Conservation (phyloP, 331 rosid species). For the Spiraea crenata region DNA sequence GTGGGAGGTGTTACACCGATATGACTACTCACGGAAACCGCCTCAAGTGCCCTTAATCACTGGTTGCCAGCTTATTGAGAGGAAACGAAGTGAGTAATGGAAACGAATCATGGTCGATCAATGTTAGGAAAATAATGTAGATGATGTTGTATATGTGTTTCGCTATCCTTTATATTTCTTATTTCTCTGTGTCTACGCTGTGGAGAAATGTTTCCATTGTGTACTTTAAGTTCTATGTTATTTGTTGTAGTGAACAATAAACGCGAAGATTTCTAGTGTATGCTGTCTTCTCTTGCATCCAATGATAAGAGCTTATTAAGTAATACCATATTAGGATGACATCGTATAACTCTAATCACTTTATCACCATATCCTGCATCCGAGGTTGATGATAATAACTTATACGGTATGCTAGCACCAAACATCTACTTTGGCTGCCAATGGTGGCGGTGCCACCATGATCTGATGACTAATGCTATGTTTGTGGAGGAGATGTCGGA, state of each 20-base stretch:
- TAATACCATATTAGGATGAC: too few species aligned
- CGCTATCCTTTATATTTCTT: not conserved
- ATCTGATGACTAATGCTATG: conserved; percentile 68
- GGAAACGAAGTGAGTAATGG: not conserved
- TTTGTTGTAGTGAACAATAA: too few species aligned
- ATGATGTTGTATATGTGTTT: not conserved
- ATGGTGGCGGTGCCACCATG: conserved; percentile 67
- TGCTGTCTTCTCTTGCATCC: too few species aligned
- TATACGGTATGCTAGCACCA: too few species aligned
- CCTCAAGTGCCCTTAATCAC: conserved; percentile 62
- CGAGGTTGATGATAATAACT: too few species aligned
- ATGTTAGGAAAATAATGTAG: too few species aligned
- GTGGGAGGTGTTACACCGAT: conserved; percentile 70
- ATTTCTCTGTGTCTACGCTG: too few species aligned
- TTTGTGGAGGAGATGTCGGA: conserved; percentile 60
- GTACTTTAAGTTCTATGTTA: not conserved
- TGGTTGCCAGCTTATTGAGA: not conserved
- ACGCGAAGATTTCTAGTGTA: too few species aligned
- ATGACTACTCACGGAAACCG: conserved; percentile 72
- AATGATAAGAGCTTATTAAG: too few species aligned
- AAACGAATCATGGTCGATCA: not conserved
- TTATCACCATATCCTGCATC: too few species aligned
- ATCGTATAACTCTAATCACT: too few species aligned
- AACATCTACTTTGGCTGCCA: conserved; percentile 43
- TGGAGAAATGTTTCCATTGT: too few species aligned